Base-by-base conservation (phyloP, 2,329 filamentous ascomycete genomes). In the Onygena corvina region DNA sequence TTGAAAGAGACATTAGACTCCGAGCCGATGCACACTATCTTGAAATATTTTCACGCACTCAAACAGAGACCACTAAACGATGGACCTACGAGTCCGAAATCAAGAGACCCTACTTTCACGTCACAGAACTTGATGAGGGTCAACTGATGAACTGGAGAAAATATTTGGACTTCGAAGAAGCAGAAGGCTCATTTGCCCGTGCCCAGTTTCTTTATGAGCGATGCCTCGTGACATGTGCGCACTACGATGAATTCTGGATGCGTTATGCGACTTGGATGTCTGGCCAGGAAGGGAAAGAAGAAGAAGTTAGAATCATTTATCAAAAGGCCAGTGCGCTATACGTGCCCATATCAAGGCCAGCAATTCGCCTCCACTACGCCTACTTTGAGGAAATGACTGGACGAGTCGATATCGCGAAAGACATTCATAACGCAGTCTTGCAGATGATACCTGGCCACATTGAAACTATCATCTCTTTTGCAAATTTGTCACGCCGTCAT, bases 191-290 rank as follows among this genome's bases (percentile, higher is more conserved):
- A 55, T 86, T 81, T 56, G 67, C 74, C 11, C 79, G 92, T 52
- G 83, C 76, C 40, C 77, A 84, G 4, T 92, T 92, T 61, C 70
- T 98, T 27, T 96, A 98, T 63, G 92, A 98, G 71, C 82, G 92
- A 47, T 96, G 89, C 59, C 69, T 98, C 47, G 86, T 94, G 30
- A 90, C 87, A 0, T 93, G 86, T 60, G 90, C 92, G 12, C 84
- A 93, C 57, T 95, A 98, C 62, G 90, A 96, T 46, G 90, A 96
- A 62, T 94, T 96, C 66, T 98, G 92, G 92, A 80, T 94, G 60
- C 84, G 92, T n/a, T 98, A 94, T 66, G 86, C 84, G 12, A 76
- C 90, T 34, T 98, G 92, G 92, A 94, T 95, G 85, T 75, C 77
- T 52, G 80, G 80, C 0, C 86, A 94, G 61, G 69, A 79, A 1